Base-by-base conservation (phyloP, 768 basidiomycete species). In the Lactarius sanguifluus region DNA sequence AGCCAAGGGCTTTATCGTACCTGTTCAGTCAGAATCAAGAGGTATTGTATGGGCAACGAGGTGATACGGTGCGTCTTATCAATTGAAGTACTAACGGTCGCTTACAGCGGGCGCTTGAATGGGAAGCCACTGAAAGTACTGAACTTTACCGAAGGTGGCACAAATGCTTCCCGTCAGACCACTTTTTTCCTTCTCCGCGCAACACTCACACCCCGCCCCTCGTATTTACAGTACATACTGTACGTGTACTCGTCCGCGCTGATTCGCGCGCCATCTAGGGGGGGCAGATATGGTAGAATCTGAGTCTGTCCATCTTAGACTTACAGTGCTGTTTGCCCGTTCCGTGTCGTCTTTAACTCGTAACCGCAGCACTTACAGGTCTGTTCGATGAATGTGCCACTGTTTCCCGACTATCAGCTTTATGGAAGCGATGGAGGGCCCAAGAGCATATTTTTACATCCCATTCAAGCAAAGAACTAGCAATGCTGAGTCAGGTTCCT, bases 71-170 rank as follows among this genome's bases (percentile, higher is more conserved):
- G 20, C 9, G 23, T 23, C 47, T 50, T 50, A 50, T 52, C 25
- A 52, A 28, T 28, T 25, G 50, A 52, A 52, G 25, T 52, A 23
- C 25, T 18, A 6, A n/a, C 50, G 23, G 2, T 25, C 16, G 13
- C 50, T 52, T 41, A 18, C 41, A 16, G 41, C 41, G 50, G 50
- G 50, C 50, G 50, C 50, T 50, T 23, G n/a, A 50, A 25, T 5
- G 50, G 13, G 50, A 52, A 52, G 47, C 50, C 50, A 52, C 50
- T 28, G n/a, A n/a, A n/a, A n/a, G n/a, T n/a, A n/a, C n/a, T n/a
- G 50, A 52, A 52, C 50, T 25, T 50, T 50, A 50, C 43, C 43
- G 8, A 20, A 9, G 43, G 43, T 43, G 47, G 23, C 4, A 5
- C 47, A 50, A 47, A 23, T 52, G 25, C 50, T 52, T 52, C 50